These are phyloP conservation scores for Aureobasidium sp. DNA, from an alignment of 2,329 filamentous ascomycete genomes.

Conservation along the genomic window DNA sequence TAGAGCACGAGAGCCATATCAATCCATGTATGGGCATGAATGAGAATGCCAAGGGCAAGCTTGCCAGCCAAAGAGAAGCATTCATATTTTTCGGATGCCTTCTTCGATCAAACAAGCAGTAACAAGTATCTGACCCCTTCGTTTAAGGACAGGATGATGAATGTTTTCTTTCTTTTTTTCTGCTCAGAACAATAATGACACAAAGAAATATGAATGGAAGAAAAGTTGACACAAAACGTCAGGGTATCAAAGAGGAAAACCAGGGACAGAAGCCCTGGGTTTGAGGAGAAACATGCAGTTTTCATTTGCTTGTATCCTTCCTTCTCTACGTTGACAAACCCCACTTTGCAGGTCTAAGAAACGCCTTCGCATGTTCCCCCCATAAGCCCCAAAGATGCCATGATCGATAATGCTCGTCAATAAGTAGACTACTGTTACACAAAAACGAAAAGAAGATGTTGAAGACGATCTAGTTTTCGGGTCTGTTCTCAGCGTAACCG, in stretches of 20 bases:
- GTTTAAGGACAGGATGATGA: neutral
- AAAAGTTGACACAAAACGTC: neutral
- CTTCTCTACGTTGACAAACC: constrained; percentile 8
- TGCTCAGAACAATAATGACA: neutral
- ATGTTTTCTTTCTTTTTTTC: neutral
- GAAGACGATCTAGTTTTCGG: constrained; percentile 15
- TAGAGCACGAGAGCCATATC: neutral
- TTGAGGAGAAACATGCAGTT: neutral
- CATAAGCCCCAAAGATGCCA: constrained; percentile 5
- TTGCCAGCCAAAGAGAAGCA: neutral
- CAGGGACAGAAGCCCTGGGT: constrained; percentile 1
- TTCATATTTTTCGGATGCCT: neutral
- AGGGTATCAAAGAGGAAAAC: constrained; percentile 9
- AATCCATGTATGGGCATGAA: neutral
- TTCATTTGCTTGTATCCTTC: constrained; percentile 1
- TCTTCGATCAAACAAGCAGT: neutral
- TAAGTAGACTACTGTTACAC: constrained; percentile 9
- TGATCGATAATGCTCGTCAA: constrained; percentile 11
- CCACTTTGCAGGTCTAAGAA: constrained; percentile 14
- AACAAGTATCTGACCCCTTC: no score
- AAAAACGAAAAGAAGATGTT: neutral
- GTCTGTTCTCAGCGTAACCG: constrained; percentile 19
- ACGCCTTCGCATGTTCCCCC: constrained; percentile 5
- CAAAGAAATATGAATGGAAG: neutral
- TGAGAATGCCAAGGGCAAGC: neutral